Base-by-base conservation (phyloP, 116 monocot genomes). In the Zostera marina region DNA sequence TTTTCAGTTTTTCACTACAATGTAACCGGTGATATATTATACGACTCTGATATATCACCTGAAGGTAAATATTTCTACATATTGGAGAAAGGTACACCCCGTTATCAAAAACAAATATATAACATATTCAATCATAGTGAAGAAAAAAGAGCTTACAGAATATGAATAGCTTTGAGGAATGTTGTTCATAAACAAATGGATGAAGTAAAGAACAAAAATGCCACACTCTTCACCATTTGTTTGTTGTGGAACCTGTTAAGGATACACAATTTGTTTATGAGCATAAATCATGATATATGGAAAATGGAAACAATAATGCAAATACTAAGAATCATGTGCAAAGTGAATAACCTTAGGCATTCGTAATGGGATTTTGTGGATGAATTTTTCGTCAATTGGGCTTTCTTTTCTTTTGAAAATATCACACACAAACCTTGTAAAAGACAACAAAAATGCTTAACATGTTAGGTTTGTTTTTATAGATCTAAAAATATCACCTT, bases 191-290 rank as follows among this genome's bases (percentile, higher is more conserved):
- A 85, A 85, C 39, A 54, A 63, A 55, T 75, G 52, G 19, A 86
- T 68, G 21, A 75, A 81, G 62, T 78, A 78, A 58, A 86, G 78
- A 59, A 86, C 85, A 78, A 66, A 86, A 19, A 70, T 57, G 17
- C 85, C 81, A 53, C 85, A 86, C 58, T 86, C 81, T 24, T 81
- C 85, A 5, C 75, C 78, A 76, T 72, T 74, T 64, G 23, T 75
- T 56, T 84, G 84, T 44, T 86, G 85, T 6, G 78, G 85, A 22
- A 86, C 85, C 85, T 86, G 63, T 41, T 56, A 71, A 74, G 7
- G 23, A 22, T 7, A 22, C 19, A 43, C 0, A 49, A 32, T 32
- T 32, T 32, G 32, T 59, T 41, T 0, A 21, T 55, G 19, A 12
- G 52, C 8, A 42, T 42, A 16, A 59, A 59, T 59, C 16, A 32